These are phyloP conservation scores for Coemansia sp. DNA, from an alignment of 192 early-diverging fungal genomes.

Conservation along the genomic window DNA sequence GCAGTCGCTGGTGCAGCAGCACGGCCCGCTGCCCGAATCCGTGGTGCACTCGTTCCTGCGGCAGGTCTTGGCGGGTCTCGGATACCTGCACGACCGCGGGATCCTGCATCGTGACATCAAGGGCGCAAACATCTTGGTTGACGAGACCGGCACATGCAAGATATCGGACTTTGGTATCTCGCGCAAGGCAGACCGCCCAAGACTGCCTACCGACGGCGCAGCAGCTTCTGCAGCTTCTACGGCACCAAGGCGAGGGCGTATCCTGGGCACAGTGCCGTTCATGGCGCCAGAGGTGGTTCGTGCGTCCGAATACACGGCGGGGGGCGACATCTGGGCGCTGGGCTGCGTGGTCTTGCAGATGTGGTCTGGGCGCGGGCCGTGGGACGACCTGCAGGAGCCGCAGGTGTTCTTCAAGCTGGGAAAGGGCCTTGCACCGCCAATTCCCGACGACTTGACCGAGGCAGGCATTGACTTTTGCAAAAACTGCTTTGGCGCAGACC, in stretches of 20 bases:
- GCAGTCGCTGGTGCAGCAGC: conserved; percentile 69
- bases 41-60: conserved; percentile 71
- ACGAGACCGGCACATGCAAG: conserved; percentile 84
- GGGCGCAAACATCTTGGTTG: conserved; percentile 75
- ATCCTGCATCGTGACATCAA: conserved; percentile 84
- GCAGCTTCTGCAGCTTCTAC: conserved; percentile 16
- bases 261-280: conserved; percentile 84
- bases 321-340: conserved; percentile 90
- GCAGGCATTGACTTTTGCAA: conserved; percentile 72
- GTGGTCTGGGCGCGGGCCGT: conserved; percentile 85
- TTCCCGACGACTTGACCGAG: conserved; percentile 71
- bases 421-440: conserved; percentile 75
- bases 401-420: conserved; percentile 76
- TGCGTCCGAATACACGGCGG: conserved; percentile 78
- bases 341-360: conserved; percentile 94
- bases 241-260: conserved; percentile 41
- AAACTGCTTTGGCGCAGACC: conserved; percentile 75
- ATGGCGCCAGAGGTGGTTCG: conserved; percentile 96
- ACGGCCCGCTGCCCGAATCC: conserved; percentile 71
- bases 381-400: conserved; percentile 57
- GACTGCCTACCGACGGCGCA: background rate
- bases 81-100: conserved; percentile 77
- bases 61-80: conserved; percentile 82
- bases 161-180: conserved; percentile 98
- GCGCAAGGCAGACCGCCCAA: conserved; percentile 61